Conservation (phyloP, 352 stramenopile species). For the Detonula confervacea region DNA sequence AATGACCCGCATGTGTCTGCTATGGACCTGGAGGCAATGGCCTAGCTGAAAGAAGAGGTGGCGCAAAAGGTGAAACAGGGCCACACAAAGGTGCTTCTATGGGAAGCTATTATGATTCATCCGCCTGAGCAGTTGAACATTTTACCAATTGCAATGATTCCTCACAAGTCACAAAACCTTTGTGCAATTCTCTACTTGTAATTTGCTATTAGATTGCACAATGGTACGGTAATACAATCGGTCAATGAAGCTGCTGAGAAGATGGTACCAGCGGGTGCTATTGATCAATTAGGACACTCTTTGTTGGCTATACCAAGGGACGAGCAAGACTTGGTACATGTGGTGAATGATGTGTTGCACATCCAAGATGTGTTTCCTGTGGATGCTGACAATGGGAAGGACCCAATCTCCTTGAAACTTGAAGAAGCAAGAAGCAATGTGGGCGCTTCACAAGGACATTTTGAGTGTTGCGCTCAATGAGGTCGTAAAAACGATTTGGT, state of each 20-base stretch:
- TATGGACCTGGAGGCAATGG: constrained; percentile 3
- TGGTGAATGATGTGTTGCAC: not conserved
- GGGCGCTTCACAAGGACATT: not conserved
- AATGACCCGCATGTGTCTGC: constrained; percentile 17
- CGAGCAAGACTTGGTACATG: constrained; percentile 1
- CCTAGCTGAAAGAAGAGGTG: constrained; percentile 15
- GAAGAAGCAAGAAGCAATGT: too few species aligned
- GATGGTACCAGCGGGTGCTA: constrained; percentile 4
- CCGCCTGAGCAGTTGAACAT: constrained; percentile 31
- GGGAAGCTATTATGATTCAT: not conserved
- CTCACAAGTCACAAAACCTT: constrained; percentile 32
- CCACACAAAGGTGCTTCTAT: not conserved
- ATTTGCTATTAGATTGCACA: not conserved
- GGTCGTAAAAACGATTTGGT: not conserved
- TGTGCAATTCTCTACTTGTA: constrained; percentile 30
- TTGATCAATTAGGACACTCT: constrained; percentile 30
- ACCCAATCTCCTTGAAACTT: not conserved
- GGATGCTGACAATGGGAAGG: constrained; percentile 1
- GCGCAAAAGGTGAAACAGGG: constrained; percentile 1
- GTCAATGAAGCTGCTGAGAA: constrained; percentile 15
- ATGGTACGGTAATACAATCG: constrained; percentile 32
- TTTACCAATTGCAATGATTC: constrained; percentile 38
- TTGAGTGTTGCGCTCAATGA: not conserved
- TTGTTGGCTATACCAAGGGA: not conserved
- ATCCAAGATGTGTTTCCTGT: constrained; percentile 27